These are phyloP conservation scores for Phytophthora chlamydospora DNA, from an alignment of 352 stramenopile genomes.

Conservation along the genomic window DNA sequence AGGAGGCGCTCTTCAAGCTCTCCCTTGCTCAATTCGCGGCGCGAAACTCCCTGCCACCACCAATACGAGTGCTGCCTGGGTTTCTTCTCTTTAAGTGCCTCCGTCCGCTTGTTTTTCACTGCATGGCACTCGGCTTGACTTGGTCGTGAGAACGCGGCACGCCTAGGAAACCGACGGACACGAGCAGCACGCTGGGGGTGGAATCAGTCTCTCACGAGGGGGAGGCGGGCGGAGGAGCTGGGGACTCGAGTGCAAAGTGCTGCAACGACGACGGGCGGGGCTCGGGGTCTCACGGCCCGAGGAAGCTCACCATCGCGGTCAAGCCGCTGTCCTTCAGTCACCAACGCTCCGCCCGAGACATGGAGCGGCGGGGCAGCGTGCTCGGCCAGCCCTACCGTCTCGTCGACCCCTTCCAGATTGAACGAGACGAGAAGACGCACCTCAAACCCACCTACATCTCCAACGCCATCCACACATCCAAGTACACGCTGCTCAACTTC, in stretches of 20 bases:
- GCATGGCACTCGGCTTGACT: constrained; percentile 21
- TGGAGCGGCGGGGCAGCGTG: constrained; percentile 32
- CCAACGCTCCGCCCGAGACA: constrained; percentile 9
- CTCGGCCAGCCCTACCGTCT: constrained; percentile 48
- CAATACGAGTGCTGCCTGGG: constrained; percentile 10
- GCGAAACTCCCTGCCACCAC: constrained; percentile 27
- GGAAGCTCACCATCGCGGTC: constrained; percentile 36
- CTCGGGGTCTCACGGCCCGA: constrained; percentile 29
- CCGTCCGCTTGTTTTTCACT: constrained; percentile 10
- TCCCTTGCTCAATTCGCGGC: constrained; percentile 12
- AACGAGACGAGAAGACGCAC: constrained; percentile 59
- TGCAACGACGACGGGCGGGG: constrained; percentile 22
- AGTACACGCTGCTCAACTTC: constrained; percentile 90
- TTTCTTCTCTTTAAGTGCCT: background rate
- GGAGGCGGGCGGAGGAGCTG: constrained; percentile 12
- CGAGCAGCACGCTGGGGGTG: constrained; percentile 25
- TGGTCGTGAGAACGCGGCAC: constrained; percentile 11
- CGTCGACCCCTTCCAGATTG: constrained; percentile 68
- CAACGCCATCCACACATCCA: constrained; percentile 90
- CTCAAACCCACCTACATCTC: constrained; percentile 59
- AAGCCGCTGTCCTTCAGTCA: constrained; percentile 21
- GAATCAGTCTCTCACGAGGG: constrained; percentile 21
- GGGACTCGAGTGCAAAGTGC: constrained; percentile 2
- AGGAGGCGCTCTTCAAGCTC: background rate
- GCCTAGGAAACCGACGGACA: constrained; percentile 4